These are phyloP conservation scores for Fraxinus excelsior DNA, from an alignment of 257 asterid species.

Conservation along the genomic window DNA sequence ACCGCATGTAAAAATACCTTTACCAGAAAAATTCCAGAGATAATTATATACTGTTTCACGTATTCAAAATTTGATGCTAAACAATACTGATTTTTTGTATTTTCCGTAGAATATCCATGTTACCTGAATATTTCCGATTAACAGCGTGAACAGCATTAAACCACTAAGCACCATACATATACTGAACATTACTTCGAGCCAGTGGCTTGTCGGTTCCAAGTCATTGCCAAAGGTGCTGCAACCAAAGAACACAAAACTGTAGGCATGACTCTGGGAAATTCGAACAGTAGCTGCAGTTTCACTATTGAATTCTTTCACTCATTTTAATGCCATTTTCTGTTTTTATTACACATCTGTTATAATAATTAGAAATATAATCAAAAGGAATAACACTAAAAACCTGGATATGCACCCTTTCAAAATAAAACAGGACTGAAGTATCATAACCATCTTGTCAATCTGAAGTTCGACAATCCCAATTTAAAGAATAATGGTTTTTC, in stretches of 20 bases:
- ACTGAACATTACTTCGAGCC: constrained; percentile 84
- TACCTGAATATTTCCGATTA: constrained; percentile 96
- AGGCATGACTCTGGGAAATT: not conserved
- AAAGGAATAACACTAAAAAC: not conserved
- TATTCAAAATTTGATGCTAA: not conserved
- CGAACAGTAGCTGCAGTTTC: not conserved
- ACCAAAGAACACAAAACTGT: constrained; percentile 14
- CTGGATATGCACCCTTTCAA: not conserved
- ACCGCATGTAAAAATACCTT: constrained; percentile 93
- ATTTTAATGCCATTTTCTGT: not conserved
- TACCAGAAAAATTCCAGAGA: not conserved
- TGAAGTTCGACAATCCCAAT: too few relatives aligned
- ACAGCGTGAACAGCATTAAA: constrained; percentile 78
- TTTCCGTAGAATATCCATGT: not conserved
- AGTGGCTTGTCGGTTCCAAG: constrained; percentile 86
- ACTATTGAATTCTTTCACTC: not conserved
- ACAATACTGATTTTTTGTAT: not conserved
- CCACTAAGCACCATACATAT: constrained; percentile 84
- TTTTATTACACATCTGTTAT: not conserved
- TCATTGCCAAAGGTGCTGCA: constrained; percentile 91
- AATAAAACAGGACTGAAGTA: not conserved
- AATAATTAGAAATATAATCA: not conserved
- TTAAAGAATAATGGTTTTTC: too few relatives aligned
- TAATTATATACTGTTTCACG: not conserved
- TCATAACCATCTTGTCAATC: too few relatives aligned